Evolutionary conservation across 2,329 filamentous ascomycete species (phyloP).

Genomic region (Polytolypa hystricis): DNA sequence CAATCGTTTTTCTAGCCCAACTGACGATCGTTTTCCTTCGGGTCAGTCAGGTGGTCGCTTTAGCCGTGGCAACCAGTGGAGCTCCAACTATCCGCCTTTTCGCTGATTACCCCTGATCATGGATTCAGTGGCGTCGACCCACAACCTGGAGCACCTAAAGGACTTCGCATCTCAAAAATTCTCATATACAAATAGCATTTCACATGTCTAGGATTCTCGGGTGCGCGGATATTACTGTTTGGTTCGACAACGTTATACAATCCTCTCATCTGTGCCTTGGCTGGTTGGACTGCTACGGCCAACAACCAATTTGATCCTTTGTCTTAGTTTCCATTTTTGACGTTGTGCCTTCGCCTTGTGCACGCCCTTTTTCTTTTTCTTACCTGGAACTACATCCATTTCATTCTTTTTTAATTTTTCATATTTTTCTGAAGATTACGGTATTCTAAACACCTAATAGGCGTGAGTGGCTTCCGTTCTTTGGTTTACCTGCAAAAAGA

Average conservation of each 20-base stretch:
- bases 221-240: constrained; percentile 14
- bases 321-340: constrained; percentile 14
- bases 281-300: constrained; percentile 13
- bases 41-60: constrained; percentile 29
- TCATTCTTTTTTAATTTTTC: constrained; percentile 19
- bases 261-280: constrained; percentile 17
- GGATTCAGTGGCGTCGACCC: neutral
- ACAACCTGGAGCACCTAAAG: constrained; percentile 8
- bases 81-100: constrained; percentile 25
- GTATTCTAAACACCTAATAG: constrained; percentile 15
- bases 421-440: constrained; percentile 19
- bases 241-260: constrained; percentile 14
- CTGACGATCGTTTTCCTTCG: constrained; percentile 25
- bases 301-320: constrained; percentile 14
- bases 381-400: constrained; percentile 15
- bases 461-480: constrained; percentile 16
- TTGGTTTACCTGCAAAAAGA: constrained; percentile 18
- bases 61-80: constrained; percentile 28
- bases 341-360: constrained; percentile 19
- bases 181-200: constrained; percentile 15
- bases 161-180: constrained; percentile 14
- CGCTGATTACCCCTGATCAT: constrained; percentile 25
- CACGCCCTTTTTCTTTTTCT: constrained; percentile 9
- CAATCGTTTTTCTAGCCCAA: constrained; percentile 45
- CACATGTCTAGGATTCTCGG: constrained; percentile 16